phyloP scores from a whole-genome alignment of 805 yeast genomes.

The Metschnikowia cubensis region DNA sequence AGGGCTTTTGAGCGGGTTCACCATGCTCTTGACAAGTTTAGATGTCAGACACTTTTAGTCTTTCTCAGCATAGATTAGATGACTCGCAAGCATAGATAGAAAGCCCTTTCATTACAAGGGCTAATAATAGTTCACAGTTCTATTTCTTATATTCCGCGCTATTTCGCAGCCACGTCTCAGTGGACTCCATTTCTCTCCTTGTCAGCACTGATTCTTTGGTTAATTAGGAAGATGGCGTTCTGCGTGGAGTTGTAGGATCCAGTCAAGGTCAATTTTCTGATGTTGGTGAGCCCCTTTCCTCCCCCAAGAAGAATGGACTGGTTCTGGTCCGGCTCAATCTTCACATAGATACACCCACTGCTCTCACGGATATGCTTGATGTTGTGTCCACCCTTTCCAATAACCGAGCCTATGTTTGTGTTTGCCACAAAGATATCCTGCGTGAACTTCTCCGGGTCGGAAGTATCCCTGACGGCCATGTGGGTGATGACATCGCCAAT shows the following conservation, averaged over 20 bases:
- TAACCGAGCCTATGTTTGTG: conserved; percentile 75
- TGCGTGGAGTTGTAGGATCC: conserved; percentile 69
- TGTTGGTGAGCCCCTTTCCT: conserved; percentile 40
- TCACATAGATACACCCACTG: conserved; percentile 69
- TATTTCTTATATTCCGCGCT: too few relatives aligned
- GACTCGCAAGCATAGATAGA: too few relatives aligned
- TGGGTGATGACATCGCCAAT: conserved; percentile 42
- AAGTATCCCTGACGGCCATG: conserved; percentile 33
- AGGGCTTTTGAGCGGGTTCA: conserved; percentile 80
- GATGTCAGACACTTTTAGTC: conserved; percentile 32
- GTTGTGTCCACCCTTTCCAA: conserved; percentile 82
- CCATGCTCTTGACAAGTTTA: conserved; percentile 71
- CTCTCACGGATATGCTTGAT: conserved; percentile 71
- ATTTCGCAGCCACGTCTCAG: background rate
- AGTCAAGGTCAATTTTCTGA: conserved; percentile 59
- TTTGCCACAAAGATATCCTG: conserved; percentile 76
- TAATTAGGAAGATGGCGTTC: conserved; percentile 66
- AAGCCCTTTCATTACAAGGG: background rate
- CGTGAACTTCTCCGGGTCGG: conserved; percentile 47
- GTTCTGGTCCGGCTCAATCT: conserved; percentile 57
- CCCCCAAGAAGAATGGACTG: conserved; percentile 48
- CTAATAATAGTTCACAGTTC: background rate
- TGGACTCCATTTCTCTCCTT: conserved; percentile 42
- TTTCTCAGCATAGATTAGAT: background rate
- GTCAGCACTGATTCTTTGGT: conserved; percentile 67